Percentiles rank a stretch among this genome's conserved stretches.
Conservation (phyloP, 306 rosid species). For the Rosa rugosa region DNA sequence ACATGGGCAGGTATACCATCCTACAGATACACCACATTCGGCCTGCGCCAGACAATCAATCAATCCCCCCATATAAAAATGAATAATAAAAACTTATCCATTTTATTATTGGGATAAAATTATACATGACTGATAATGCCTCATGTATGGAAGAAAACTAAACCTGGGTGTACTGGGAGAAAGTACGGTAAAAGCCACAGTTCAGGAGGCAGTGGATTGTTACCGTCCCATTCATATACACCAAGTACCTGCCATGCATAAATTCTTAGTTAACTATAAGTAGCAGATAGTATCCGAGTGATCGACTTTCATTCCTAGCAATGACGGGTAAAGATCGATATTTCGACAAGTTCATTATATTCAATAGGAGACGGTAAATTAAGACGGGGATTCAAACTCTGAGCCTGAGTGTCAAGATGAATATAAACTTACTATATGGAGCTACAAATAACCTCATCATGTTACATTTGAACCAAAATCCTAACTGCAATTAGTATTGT, state of each 20-base stretch:
- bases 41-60: slow-evolving; percentile 33
- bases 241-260: slow-evolving; percentile 50
- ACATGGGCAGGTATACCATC: slow-evolving; percentile 64
- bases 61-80: too few species aligned
- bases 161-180: slow-evolving; percentile 66
- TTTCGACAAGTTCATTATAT: too few species aligned
- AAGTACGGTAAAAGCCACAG: slow-evolving; percentile 65
- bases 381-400: neutral
- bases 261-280: neutral
- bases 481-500: neutral
- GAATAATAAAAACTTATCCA: too few species aligned
- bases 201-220: slow-evolving; percentile 68
- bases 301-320: neutral
- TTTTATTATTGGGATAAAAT: too few species aligned
- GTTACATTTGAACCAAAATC: neutral
- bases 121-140: too few species aligned
- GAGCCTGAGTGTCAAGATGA: neutral
- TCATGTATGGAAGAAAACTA: too few species aligned
- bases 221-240: slow-evolving; percentile 73
- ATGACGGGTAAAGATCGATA: neutral
- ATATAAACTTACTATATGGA: neutral
- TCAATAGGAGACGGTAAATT: too few species aligned
- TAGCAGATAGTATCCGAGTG: neutral
- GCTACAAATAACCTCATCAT: neutral
- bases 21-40: slow-evolving; percentile 79